Evolutionary conservation across 148 eudicot genomes (phyloP).

Genomic region (Talinum fruticosum): DNA sequence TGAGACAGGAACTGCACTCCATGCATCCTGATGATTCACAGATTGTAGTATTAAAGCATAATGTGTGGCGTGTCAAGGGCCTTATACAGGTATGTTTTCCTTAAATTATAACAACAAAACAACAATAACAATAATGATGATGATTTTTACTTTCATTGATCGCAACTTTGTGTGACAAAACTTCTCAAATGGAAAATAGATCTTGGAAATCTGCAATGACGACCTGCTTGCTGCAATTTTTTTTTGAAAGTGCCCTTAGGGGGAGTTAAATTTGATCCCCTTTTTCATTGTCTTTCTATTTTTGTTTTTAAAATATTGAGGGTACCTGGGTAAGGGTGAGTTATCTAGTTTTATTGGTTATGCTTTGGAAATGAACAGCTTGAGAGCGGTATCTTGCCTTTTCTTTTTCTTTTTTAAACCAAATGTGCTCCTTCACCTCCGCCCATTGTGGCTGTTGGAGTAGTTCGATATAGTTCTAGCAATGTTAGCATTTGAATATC

Average conservation of each 20-base stretch:
- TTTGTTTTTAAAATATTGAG: not conserved
- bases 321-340: not conserved
- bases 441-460: not conserved
- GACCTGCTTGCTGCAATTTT: not conserved
- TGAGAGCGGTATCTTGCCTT: not conserved
- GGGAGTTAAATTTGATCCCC: not conserved
- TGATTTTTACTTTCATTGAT: not conserved
- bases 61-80: conserved; percentile 90
- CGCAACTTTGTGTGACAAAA: not conserved
- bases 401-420: too few relatives aligned
- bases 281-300: not conserved
- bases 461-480: not conserved
- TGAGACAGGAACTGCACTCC: conserved; percentile 70
- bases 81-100: conserved; percentile 59
- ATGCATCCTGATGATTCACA: conserved; percentile 84
- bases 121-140: too few relatives aligned
- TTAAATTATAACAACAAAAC: not conserved
- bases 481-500: not conserved
- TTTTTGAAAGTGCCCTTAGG: too few relatives aligned
- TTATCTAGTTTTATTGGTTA: not conserved
- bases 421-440: not conserved
- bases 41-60: conserved; percentile 76
- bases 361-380: not conserved
- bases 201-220: not conserved
- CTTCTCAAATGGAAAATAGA: not conserved